Conservation (phyloP, 2,329 filamentous ascomycete species). For the Epichloe amarillans region DNA sequence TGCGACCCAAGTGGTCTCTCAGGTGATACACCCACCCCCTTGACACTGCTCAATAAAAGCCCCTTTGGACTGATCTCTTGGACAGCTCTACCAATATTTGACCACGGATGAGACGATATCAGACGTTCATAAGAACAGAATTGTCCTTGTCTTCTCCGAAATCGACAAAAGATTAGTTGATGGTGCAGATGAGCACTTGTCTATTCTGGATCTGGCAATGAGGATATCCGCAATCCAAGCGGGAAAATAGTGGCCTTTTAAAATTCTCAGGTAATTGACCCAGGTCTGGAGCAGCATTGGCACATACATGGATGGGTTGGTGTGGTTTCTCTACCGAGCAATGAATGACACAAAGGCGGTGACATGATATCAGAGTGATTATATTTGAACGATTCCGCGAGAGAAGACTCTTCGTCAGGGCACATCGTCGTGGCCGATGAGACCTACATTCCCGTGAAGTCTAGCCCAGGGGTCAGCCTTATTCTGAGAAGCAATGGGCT, state of each 20-base stretch:
- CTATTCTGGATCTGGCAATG: conserved; percentile 72
- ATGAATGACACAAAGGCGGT: not conserved
- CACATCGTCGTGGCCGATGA: conserved; percentile 28
- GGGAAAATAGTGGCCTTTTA: conserved; percentile 18
- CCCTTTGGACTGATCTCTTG: conserved; percentile 6
- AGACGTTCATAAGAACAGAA: conserved; percentile 79
- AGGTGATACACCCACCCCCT: conserved; percentile 36
- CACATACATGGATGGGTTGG: not conserved
- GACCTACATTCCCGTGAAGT: conserved; percentile 40
- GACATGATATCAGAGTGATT: not conserved
- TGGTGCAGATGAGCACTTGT: conserved; percentile 88
- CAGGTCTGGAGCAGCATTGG: not conserved
- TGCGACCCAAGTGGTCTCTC: conserved; percentile 71
- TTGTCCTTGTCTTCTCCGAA: conserved; percentile 82
- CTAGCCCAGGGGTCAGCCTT: conserved; percentile 33
- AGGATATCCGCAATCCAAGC: conserved; percentile 64
- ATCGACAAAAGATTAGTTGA: conserved; percentile 90
- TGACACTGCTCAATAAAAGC: not conserved
- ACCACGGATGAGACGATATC: conserved; percentile 74
- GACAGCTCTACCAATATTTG: conserved; percentile 65
- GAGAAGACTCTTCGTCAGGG: not conserved
- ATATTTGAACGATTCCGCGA: not conserved
- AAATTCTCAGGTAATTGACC: not conserved
- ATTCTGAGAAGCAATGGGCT: conserved; percentile 7
- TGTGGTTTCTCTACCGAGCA: not conserved